phyloP scores from a whole-genome alignment of 1,139 yeast genomes.

The Yamadazyma jaroonii region DNA sequence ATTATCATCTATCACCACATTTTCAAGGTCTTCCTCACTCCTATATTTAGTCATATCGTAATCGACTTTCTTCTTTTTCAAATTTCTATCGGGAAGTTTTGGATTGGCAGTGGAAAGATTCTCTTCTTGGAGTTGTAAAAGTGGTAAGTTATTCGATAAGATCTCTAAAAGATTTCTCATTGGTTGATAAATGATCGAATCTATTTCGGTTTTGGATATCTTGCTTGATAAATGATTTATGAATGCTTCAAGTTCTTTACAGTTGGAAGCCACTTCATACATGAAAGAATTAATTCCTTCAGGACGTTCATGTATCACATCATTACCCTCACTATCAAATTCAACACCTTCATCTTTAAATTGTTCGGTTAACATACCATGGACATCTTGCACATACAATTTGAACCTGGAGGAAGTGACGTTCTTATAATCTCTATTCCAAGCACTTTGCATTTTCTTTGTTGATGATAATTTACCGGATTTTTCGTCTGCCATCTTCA shows the following conservation, averaged over 20 bases:
- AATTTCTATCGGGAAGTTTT: slow-evolving; percentile 7
- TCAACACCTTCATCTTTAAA: slow-evolving; percentile 33
- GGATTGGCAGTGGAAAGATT: neutral
- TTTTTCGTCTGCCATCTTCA: slow-evolving; percentile 37
- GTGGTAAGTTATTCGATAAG: slow-evolving; percentile 21
- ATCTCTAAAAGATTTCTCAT: slow-evolving; percentile 24
- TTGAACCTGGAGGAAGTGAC: slow-evolving; percentile 39
- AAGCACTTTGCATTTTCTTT: slow-evolving; percentile 28
- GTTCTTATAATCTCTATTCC: slow-evolving; percentile 17
- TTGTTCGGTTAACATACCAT: slow-evolving; percentile 29
- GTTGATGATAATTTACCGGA: slow-evolving; percentile 41
- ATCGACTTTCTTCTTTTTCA: slow-evolving; percentile 13
- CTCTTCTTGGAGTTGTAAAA: slow-evolving; percentile 13
- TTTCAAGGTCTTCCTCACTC: slow-evolving; percentile 6
- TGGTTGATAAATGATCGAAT: slow-evolving; percentile 27
- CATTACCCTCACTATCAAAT: slow-evolving; percentile 31
- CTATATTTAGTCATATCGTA: slow-evolving; percentile 7
- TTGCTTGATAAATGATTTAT: slow-evolving; percentile 21
- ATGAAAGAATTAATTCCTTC: slow-evolving; percentile 23
- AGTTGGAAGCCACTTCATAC: slow-evolving; percentile 45
- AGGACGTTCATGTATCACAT: slow-evolving; percentile 13
- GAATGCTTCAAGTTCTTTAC: slow-evolving; percentile 30
- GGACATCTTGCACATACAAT: slow-evolving; percentile 51
- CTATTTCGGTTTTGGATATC: slow-evolving; percentile 14
- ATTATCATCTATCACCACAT: slow-evolving; percentile 1